Evolutionary conservation across 306 rosid species (phyloP).

Genomic region (Neltuma alba): DNA sequence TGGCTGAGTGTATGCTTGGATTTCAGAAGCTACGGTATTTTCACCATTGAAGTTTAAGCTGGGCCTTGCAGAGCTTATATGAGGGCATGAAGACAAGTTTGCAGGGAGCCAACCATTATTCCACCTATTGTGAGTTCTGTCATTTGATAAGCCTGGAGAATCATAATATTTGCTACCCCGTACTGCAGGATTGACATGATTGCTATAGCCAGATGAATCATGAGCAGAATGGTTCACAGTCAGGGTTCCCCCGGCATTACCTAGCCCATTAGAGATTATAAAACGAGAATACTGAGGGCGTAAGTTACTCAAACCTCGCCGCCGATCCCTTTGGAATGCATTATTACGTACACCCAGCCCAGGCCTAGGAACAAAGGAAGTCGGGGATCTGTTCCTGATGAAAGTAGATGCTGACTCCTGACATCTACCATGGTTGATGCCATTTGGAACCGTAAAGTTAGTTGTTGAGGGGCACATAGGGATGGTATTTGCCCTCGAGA

Average conservation of each 20-base stretch:
- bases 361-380: constrained; percentile 31
- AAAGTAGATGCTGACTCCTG: constrained; percentile 34
- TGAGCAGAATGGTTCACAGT: constrained; percentile 23
- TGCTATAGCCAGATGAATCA: constrained; percentile 36
- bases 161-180: constrained; percentile 34
- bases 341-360: constrained; percentile 37
- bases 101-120: constrained; percentile 21
- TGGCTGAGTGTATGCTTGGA: constrained; percentile 27
- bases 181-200: constrained; percentile 27
- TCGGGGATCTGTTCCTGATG: constrained; percentile 38
- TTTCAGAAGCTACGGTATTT: constrained; percentile 32
- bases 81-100: constrained; percentile 1
- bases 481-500: constrained; percentile 26
- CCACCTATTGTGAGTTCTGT: constrained; percentile 30
- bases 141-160: constrained; percentile 35
- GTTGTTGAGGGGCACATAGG: constrained; percentile 23
- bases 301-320: neutral
- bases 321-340: constrained; percentile 42
- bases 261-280: constrained; percentile 27
- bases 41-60: constrained; percentile 16
- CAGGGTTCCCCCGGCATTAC: constrained; percentile 24
- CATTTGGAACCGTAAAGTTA: constrained; percentile 26
- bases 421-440: constrained; percentile 38
- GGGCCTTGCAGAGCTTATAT: constrained; percentile 29
- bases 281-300: constrained; percentile 22